These are phyloP conservation scores for Azolla pinnata DNA, from an alignment of 75 land plant genomes.

Conservation along the genomic window DNA sequence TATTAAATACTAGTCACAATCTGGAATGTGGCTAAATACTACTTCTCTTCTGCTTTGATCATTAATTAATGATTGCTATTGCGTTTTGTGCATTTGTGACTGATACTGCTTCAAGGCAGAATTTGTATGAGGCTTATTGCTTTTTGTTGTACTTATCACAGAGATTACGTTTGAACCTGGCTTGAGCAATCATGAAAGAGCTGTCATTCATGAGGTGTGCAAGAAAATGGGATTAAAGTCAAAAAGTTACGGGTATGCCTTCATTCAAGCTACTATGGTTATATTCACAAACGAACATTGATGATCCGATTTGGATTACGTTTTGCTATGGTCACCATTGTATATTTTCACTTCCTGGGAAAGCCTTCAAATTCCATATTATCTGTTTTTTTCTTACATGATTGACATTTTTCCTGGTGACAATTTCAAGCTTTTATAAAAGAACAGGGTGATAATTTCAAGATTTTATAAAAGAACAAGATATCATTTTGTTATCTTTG, in stretches of 20 bases:
- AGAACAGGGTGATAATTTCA: not conserved
- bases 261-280: not conserved
- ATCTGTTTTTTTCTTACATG: not conserved
- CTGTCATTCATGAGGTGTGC: slow-evolving; percentile 59
- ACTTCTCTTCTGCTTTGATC: too few species aligned
- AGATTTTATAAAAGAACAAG: not conserved
- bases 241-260: slow-evolving; percentile 70
- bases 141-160: slow-evolving; percentile 16
- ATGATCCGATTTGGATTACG: too few species aligned
- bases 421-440: not conserved
- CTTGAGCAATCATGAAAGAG: slow-evolving; percentile 62
- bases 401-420: not conserved
- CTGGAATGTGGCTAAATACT: too few species aligned
- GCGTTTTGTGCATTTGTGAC: not conserved
- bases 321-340: too few species aligned
- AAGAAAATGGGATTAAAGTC: slow-evolving; percentile 78
- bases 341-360: not conserved
- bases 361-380: not conserved
- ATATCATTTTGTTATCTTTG: too few species aligned
- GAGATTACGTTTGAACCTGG: slow-evolving; percentile 56
- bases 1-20: too few species aligned
- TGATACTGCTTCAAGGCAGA: not conserved
- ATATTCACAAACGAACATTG: not conserved
- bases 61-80: too few species aligned
- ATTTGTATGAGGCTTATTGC: not conserved